Evolutionary conservation across 352 stramenopile genomes (phyloP), one percentile per base, ranked within the genome.

Genomic region (Globisporangium orthogonon): DNA sequence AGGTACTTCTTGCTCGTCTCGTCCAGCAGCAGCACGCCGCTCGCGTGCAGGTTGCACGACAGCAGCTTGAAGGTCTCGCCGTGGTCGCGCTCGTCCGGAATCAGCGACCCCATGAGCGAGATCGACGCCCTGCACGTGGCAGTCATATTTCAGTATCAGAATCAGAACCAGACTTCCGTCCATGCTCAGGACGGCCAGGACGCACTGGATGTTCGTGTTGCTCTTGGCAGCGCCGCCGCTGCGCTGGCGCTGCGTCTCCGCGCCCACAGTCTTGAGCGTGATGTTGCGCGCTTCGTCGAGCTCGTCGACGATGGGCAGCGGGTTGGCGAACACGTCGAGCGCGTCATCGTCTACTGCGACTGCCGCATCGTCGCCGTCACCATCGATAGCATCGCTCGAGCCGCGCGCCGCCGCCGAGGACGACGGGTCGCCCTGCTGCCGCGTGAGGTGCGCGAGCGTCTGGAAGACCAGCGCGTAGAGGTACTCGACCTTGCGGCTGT

Each of bases 401-500:
- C 46, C 6, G 3, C 33, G 48, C 29, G 10, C 30, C 15, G 15
- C 23, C 7, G 14, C 9, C n/a, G 33, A 13, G 14, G 31, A 10
- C n/a, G 71, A 56, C 51, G 23, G 23, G 23, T 23, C 23, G 23
- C 84, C 65, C 30, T 88, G 68, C 40, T 87, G 77, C 50, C 76
- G 77, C 33, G 73, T 79, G 40, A 91, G 62, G 50, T 97, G 86
- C 47, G 93, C 74, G 18, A 98, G 69, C 41, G 89, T 90, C 57
- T 97, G 86, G 67, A 95, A 96, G 51, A 97, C 91, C 1, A 98
- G 73, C 39, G 83, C 78, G 68, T 98, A 92, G 3, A 98, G 70
- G 61, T 98, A 97, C 70, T 98, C 91, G 40, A 98, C 92, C 66
- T 98, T 98, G 62, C 91, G 86, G 58, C 87, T 95, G 78, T 98